phyloP scores from a whole-genome alignment of 352 stramenopile species.

The Phytophthora uliginosa region DNA sequence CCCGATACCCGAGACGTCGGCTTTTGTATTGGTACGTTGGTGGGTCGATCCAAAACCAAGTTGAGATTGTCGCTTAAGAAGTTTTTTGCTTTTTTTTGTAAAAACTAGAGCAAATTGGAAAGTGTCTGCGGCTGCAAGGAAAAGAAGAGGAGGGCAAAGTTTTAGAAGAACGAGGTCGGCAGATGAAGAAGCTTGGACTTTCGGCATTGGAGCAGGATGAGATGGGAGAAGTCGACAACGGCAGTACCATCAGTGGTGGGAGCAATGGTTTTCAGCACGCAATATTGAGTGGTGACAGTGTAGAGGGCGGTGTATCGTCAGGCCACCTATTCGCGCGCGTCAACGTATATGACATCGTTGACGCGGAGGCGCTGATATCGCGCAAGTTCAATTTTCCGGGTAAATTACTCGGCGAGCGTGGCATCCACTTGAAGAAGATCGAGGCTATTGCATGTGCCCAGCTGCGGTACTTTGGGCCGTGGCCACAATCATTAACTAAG shows the following conservation, averaged over 20 bases:
- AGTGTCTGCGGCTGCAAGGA: conserved; percentile 69
- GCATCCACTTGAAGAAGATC: conserved; percentile 74
- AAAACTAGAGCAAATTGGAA: conserved; percentile 82
- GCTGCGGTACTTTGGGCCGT: conserved; percentile 62
- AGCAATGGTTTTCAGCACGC: conserved; percentile 37
- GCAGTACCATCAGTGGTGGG: conserved; percentile 28
- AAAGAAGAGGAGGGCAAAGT: conserved; percentile 69
- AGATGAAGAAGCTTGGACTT: conserved; percentile 72
- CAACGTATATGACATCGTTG: conserved; percentile 49
- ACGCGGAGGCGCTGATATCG: conserved; percentile 55
- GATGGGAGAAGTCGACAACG: conserved; percentile 24
- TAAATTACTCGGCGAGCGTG: conserved; percentile 69
- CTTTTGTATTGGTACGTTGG: conserved; percentile 74
- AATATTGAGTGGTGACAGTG: conserved; percentile 31
- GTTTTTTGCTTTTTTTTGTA: neutral
- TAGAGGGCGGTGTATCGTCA: conserved; percentile 31
- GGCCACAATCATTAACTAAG: conserved; percentile 34
- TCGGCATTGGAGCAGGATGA: conserved; percentile 49
- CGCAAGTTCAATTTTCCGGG: conserved; percentile 73
- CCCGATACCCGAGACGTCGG: conserved; percentile 81
- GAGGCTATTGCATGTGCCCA: conserved; percentile 65
- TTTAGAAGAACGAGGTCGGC: conserved; percentile 61
- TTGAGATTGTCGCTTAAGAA: neutral
- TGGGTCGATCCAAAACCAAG: neutral
- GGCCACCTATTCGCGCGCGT: conserved; percentile 41